A percentile compares a stretch with the other conserved stretches of the same genome.
Conservation (phyloP, 2,329 filamentous ascomycete genomes). For the Endoconidiophora polonica region DNA sequence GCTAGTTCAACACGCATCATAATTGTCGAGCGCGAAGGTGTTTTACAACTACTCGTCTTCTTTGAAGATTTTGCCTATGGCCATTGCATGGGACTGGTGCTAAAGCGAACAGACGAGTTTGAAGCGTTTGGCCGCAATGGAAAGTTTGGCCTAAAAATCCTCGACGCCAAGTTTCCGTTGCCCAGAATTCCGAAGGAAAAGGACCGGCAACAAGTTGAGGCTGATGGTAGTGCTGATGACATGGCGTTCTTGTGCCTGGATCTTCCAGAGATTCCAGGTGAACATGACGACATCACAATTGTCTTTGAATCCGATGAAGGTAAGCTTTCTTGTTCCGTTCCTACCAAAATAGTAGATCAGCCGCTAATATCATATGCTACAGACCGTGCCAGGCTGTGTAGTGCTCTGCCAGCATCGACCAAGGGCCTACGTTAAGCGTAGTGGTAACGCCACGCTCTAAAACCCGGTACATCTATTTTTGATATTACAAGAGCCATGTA, state of each 20-base stretch:
- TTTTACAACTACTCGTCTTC: constrained; percentile 66
- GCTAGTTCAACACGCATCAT: constrained; percentile 66
- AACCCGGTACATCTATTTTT: too few species aligned
- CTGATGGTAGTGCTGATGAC: constrained; percentile 27
- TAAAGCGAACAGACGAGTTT: constrained; percentile 72
- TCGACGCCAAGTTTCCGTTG: constrained; percentile 81
- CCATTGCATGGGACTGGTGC: constrained; percentile 72
- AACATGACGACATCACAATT: constrained; percentile 83
- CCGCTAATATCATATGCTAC: constrained; percentile 15
- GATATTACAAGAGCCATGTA: too few species aligned
- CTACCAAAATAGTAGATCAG: not conserved
- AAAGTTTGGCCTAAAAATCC: constrained; percentile 59
- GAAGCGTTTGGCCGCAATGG: constrained; percentile 48
- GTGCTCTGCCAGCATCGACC: constrained; percentile 38
- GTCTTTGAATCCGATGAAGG: constrained; percentile 65
- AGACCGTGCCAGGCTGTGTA: constrained; percentile 38
- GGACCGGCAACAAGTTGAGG: constrained; percentile 23
- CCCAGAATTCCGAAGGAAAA: constrained; percentile 43
- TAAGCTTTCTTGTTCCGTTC: constrained; percentile 27
- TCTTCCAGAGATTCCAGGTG: constrained; percentile 72
- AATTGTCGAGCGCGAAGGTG: constrained; percentile 58
- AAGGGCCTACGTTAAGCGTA: constrained; percentile 27
- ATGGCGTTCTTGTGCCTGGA: constrained; percentile 71
- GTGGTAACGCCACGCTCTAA: not conserved
- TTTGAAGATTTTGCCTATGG: constrained; percentile 79